Percentiles rank a stretch among this genome's conserved stretches.
Evolutionary conservation across 768 basidiomycete species (phyloP).

Genomic region (Phlebiopsis gigantea): DNA sequence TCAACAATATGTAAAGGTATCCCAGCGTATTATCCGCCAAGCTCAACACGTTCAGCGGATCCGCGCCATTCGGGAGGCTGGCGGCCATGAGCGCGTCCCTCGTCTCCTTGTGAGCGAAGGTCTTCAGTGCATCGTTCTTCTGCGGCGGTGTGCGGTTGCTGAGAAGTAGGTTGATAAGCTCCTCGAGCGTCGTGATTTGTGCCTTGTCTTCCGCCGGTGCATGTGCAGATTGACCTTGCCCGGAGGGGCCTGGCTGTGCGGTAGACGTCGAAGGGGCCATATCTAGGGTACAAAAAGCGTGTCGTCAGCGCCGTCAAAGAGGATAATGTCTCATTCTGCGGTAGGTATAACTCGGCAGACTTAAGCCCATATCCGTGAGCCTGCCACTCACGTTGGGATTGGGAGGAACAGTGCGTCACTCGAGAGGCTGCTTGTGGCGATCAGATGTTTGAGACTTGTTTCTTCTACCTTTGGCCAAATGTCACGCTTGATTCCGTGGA

Average conservation of each 20-base stretch:
- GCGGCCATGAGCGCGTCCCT: constrained; percentile 53
- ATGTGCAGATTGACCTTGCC: not conserved
- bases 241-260: not conserved
- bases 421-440: not conserved
- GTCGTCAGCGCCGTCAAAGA: too few species aligned
- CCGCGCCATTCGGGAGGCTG: constrained; percentile 51
- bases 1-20: constrained; percentile 68
- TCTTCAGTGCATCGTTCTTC: constrained; percentile 11
- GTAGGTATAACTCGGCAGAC: not conserved
- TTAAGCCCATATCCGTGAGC: not conserved
- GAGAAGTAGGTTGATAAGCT: not conserved
- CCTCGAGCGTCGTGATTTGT: not conserved
- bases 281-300: not conserved
- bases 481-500: not conserved
- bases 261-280: not conserved
- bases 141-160: not conserved
- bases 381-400: constrained; percentile 4
- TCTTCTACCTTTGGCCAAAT: not conserved
- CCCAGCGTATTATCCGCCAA: constrained; percentile 55
- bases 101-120: constrained; percentile 49
- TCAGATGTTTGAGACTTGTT: not conserved
- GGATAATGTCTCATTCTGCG: too few species aligned
- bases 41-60: constrained; percentile 61
- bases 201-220: not conserved
- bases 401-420: too few species aligned